Base-by-base conservation (phyloP, 306 rosid species). In the Calophaca sinica region DNA sequence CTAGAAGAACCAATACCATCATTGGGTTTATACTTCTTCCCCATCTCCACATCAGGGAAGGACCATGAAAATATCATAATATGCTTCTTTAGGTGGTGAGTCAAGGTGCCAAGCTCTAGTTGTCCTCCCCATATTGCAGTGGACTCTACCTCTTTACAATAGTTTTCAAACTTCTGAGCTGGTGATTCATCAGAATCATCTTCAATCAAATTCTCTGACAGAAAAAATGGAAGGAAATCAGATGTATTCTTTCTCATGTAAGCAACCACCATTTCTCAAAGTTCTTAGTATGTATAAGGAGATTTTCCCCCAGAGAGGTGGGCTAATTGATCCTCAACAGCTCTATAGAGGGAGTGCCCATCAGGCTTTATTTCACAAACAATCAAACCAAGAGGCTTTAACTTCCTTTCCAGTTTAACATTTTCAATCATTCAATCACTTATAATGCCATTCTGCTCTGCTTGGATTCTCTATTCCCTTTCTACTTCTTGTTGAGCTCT, bases 51-150 rank as follows among this genome's bases (percentile, higher is more conserved):
- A 53, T 32, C 98, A 0, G 98, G 98, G 85, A 92, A 96, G 76
- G 96, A 96, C 52, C 99, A 97, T 5, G 98, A 96, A 84, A 81
- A 90, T 78, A 96, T 84, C 91, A 84, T 80, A 81, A 96, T 88
- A 57, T 87, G 98, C 76, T 87, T 94, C 85, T 77, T 83, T 32
- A 96, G 88, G 89, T 92, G 85, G 67, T 88, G 96, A 51, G 91
- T 89, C 74, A 96, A 83, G 64, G 99, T 97, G 26, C 91, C 96
- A 6, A 92, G 96, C 93, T 96, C 99, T 35, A 96, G 84, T 67
- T 96, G 98, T 62, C 98, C 99, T 28, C 98, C 99, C 98, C 99
- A 94, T n/a, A 84, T 79, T n/a, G 96, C 96, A 0, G 99, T 90
- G 29, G 93, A 84, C 73, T 92, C 96, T 45, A 92, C 96, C 73